Conservation (phyloP, 169 alveolate species). For the Eimeria zaria region DNA sequence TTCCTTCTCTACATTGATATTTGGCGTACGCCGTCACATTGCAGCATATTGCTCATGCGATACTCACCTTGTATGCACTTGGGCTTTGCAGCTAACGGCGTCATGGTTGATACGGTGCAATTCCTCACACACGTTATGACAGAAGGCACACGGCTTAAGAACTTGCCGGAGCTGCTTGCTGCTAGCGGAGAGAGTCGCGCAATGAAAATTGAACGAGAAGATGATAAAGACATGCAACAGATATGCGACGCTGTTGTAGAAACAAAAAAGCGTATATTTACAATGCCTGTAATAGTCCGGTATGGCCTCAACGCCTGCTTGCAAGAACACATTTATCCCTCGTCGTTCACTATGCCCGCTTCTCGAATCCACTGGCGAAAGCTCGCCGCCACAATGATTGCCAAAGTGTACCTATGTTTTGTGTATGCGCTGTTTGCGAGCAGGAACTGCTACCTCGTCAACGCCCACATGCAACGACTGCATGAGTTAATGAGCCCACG, state of each 20-base stretch:
- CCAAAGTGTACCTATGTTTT: background rate
- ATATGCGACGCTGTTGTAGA: constrained; percentile 79
- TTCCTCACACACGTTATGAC: constrained; percentile 87
- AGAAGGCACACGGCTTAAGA: constrained; percentile 87
- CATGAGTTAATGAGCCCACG: constrained; percentile 89
- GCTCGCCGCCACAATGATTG: background rate
- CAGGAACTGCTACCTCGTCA: constrained; percentile 89
- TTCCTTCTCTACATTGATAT: background rate
- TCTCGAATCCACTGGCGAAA: background rate
- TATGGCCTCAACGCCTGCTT: background rate
- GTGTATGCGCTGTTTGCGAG: background rate
- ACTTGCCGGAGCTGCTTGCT: constrained; percentile 89
- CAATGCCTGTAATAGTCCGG: constrained; percentile 80
- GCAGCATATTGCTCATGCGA: background rate
- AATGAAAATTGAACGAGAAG: constrained; percentile 72
- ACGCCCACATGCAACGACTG: constrained; percentile 93
- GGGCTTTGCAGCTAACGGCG: constrained; percentile 90
- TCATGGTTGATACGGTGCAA: constrained; percentile 94
- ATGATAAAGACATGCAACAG: constrained; percentile 77
- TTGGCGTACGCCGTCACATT: background rate
- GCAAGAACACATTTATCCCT: background rate
- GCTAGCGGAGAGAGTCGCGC: constrained; percentile 88
- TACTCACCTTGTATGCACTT: background rate
- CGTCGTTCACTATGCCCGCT: background rate
- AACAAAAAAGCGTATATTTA: constrained; percentile 78